phyloP scores from a whole-genome alignment of 169 alveolate genomes.

The Cryptosporidium parvum region DNA sequence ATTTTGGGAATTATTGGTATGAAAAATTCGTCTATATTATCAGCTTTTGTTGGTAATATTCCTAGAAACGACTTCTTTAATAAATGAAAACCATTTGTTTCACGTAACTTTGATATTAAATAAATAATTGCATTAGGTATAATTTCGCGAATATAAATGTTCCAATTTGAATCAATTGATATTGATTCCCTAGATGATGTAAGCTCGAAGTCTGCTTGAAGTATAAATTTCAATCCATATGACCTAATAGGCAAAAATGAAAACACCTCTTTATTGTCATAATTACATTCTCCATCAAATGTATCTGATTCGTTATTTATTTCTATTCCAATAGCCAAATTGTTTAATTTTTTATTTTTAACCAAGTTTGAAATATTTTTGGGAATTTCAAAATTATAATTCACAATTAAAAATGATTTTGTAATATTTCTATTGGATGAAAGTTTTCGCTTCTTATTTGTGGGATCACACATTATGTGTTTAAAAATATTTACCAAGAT shows the following conservation, averaged over 20 bases:
- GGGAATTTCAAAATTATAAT: conserved; percentile 6
- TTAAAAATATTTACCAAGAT: neutral
- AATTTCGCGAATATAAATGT: conserved; percentile 28
- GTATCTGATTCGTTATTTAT: neutral
- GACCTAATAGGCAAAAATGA: conserved; percentile 79
- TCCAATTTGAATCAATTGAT: conserved; percentile 41
- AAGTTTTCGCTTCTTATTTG: conserved; percentile 14
- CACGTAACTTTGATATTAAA: neutral
- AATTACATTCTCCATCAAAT: conserved; percentile 40
- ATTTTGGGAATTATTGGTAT: conserved; percentile 2
- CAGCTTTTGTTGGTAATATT: conserved; percentile 23
- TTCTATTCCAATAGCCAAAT: conserved; percentile 42
- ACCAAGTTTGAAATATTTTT: neutral
- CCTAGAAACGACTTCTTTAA: conserved; percentile 34
- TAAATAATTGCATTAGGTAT: conserved; percentile 39
- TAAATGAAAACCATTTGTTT: conserved; percentile 22
- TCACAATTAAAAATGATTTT: conserved; percentile 28
- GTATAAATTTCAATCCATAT: conserved; percentile 77
- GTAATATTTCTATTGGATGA: neutral
- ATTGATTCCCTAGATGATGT: conserved; percentile 80
- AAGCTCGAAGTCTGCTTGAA: conserved; percentile 78
- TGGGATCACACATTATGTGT: neutral
- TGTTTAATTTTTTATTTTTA: neutral
- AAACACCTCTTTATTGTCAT: conserved; percentile 14
- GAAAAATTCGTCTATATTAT: conserved; percentile 26